Conservation (phyloP, 2,329 filamentous ascomycete genomes). For the Pseudocercospora crystallina region DNA sequence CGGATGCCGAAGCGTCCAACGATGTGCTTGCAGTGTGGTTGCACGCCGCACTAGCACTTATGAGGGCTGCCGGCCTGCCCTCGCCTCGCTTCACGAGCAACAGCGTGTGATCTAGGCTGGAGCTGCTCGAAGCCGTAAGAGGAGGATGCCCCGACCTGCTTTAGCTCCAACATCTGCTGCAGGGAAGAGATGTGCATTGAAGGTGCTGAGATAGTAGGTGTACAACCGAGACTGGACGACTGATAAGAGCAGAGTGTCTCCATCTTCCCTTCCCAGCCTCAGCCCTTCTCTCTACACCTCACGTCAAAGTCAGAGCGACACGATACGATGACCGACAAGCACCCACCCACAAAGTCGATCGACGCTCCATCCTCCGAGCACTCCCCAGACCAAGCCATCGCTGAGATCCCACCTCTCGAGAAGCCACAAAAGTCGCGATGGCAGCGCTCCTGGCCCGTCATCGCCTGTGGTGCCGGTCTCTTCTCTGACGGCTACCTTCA, state of each 20-base stretch:
- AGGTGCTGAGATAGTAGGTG: background rate
- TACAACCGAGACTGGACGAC: background rate
- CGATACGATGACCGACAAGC: conserved; percentile 14
- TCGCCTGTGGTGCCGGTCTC: conserved; percentile 84
- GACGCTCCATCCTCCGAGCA: background rate
- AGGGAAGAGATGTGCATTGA: background rate
- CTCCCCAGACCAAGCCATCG: background rate
- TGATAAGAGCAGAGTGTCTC: background rate
- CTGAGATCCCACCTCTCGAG: conserved; percentile 9
- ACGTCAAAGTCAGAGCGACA: too few species aligned
- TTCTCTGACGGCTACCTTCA: conserved; percentile 94
- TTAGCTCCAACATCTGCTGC: too few species aligned
- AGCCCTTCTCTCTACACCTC: too few species aligned
- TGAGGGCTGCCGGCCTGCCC: too few species aligned
- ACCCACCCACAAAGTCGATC: conserved; percentile 3
- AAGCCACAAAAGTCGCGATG: conserved; percentile 27
- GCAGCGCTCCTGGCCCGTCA: conserved; percentile 68
- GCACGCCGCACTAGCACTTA: too few species aligned
- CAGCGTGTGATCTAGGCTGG: background rate
- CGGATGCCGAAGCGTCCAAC: too few species aligned
- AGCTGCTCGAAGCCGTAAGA: background rate
- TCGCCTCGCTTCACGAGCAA: too few species aligned
- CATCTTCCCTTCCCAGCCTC: too few species aligned
- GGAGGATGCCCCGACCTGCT: too few species aligned
- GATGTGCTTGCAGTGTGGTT: too few species aligned